Evolutionary conservation across 1,284 basidiomycete species (phyloP).

Genomic region (Moesziomyces sp.): DNA sequence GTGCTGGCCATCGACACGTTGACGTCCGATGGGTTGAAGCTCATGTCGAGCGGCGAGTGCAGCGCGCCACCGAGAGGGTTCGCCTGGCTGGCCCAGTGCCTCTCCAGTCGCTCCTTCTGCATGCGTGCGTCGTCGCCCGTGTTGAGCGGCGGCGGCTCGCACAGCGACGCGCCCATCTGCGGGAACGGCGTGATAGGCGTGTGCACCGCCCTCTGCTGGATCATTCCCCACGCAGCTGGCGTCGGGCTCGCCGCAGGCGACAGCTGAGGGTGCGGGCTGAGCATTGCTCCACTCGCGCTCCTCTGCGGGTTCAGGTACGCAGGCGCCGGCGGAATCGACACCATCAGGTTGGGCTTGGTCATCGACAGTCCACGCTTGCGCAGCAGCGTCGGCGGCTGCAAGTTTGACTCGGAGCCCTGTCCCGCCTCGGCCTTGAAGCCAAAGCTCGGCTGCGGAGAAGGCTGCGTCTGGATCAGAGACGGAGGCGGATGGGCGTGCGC

Average conservation of each 20-base stretch:
- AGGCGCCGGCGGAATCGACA: constrained; percentile 57
- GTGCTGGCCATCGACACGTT: constrained; percentile 23
- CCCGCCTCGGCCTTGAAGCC: constrained; percentile 19
- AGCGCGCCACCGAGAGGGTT: constrained; percentile 26
- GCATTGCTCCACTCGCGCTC: constrained; percentile 24
- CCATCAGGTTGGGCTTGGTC: constrained; percentile 59
- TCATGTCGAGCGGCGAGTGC: constrained; percentile 49
- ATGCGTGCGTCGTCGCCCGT: constrained; percentile 46
- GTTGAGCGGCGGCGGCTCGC: constrained; percentile 55
- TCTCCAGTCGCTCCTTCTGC: constrained; percentile 58
- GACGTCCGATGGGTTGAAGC: constrained; percentile 33
- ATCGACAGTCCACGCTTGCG: constrained; percentile 59
- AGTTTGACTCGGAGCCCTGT: constrained; percentile 10
- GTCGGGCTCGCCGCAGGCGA: constrained; percentile 44
- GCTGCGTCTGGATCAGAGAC: constrained; percentile 51
- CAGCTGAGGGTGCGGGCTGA: constrained; percentile 43
- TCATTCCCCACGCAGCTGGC: constrained; percentile 53
- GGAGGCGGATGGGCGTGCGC: constrained; percentile 31
- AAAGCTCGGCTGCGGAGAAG: constrained; percentile 47
- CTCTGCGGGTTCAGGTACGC: constrained; percentile 51
- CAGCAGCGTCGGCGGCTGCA: constrained; percentile 50
- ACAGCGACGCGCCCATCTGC: constrained; percentile 34
- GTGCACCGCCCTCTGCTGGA: constrained; percentile 58
- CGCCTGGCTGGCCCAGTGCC: constrained; percentile 54
- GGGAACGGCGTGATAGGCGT: constrained; percentile 61